A percentile compares a stretch with the other conserved stretches of the same genome.
These are phyloP conservation scores for Coemansia brasiliensis DNA, from an alignment of 192 early-diverging fungal genomes.

Conservation along the genomic window DNA sequence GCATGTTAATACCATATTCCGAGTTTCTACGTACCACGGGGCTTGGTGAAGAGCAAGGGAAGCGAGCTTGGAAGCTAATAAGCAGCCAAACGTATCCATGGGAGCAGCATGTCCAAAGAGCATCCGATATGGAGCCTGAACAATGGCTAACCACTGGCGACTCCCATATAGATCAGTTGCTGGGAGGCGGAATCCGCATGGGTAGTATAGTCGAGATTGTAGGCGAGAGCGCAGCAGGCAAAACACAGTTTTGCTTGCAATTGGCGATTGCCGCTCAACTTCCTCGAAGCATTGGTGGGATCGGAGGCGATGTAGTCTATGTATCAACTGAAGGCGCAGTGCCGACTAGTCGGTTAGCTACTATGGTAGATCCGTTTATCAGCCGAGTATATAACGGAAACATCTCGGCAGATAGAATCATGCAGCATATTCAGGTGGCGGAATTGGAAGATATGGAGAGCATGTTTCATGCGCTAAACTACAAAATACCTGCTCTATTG, in stretches of 20 bases:
- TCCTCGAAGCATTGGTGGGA: constrained; percentile 57
- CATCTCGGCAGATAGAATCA: constrained; percentile 4
- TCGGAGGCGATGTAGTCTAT: constrained; percentile 65
- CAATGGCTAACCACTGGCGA: constrained; percentile 58
- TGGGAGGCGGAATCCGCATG: constrained; percentile 63
- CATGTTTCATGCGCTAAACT: constrained; percentile 69
- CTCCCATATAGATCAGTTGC: constrained; percentile 52
- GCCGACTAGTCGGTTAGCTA: constrained; percentile 60
- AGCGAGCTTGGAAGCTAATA: constrained; percentile 14
- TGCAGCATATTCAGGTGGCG: constrained; percentile 64
- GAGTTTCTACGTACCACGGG: constrained; percentile 26
- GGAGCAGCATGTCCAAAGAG: background rate
- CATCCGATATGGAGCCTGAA: constrained; percentile 19
- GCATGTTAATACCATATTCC: constrained; percentile 27
- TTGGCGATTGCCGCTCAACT: constrained; percentile 70
- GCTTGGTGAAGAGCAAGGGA: constrained; percentile 13
- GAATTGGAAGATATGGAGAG: constrained; percentile 69
- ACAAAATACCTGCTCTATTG: constrained; percentile 71
- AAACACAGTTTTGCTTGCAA: constrained; percentile 86
- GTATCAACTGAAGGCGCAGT: constrained; percentile 74
- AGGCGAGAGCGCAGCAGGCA: constrained; percentile 79
- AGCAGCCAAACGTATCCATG: constrained; percentile 16
- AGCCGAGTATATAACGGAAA: background rate
- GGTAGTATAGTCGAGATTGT: constrained; percentile 70
- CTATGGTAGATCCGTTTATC: constrained; percentile 48